phyloP scores from a whole-genome alignment of 1,139 yeast species.

The Debaryomyces subglobosus region DNA sequence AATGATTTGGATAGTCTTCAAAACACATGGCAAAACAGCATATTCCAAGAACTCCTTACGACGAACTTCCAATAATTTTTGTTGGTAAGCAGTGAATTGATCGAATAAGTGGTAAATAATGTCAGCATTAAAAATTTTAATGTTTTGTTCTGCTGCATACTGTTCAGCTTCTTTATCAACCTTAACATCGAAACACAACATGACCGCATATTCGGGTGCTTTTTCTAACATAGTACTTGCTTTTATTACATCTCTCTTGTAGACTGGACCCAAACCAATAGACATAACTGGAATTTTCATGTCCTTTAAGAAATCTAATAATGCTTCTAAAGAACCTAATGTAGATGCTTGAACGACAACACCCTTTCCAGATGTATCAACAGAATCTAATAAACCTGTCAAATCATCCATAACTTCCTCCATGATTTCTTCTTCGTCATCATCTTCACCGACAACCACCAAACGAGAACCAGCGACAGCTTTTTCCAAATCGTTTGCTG shows the following conservation, averaged over 20 bases:
- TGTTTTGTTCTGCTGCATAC: slow-evolving; percentile 90
- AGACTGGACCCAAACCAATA: slow-evolving; percentile 96
- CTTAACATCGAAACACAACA: slow-evolving; percentile 98
- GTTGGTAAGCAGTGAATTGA: slow-evolving; percentile 90
- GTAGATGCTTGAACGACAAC: slow-evolving; percentile 99
- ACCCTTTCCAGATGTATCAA: slow-evolving; percentile 93
- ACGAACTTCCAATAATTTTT: slow-evolving; percentile 82
- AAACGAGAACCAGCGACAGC: slow-evolving; percentile 99
- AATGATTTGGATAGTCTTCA: slow-evolving; percentile 92
- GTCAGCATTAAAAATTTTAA: slow-evolving; percentile 92
- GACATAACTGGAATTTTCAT: slow-evolving; percentile 99
- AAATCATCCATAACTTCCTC: slow-evolving; percentile 99
- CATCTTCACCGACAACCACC: slow-evolving; percentile 94
- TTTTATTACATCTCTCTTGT: slow-evolving; percentile 96
- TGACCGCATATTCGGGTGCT: slow-evolving; percentile 93
- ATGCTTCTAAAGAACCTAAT: slow-evolving; percentile 95
- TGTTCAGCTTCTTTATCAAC: slow-evolving; percentile 98
- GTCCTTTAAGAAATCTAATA: slow-evolving; percentile 93
- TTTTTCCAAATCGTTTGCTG: slow-evolving; percentile 96
- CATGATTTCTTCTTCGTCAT: slow-evolving; percentile 95
- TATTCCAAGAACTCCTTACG: slow-evolving; percentile 85
- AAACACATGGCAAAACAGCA: slow-evolving; percentile 94
- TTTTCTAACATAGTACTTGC: slow-evolving; percentile 96
- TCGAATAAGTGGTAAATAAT: slow-evolving; percentile 96
- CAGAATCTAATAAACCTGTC: slow-evolving; percentile 91